Conservation (phyloP, 257 asterid species). For the Solanum boliviense region DNA sequence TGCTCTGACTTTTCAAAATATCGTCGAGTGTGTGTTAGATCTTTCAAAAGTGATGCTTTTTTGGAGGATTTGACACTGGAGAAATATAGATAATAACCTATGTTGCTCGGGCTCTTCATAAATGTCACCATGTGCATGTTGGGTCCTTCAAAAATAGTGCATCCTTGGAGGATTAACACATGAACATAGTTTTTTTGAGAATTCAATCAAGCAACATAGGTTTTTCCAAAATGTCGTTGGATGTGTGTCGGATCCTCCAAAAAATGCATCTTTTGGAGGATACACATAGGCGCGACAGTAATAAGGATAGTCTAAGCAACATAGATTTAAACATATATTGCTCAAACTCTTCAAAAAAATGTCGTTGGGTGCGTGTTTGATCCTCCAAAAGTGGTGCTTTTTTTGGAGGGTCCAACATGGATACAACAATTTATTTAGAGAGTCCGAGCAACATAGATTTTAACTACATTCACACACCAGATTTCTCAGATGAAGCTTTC, state of each 20-base stretch:
- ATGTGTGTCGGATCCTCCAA: not conserved
- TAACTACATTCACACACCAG: not conserved
- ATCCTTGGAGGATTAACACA: not conserved
- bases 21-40: not conserved
- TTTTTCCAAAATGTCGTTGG: not conserved
- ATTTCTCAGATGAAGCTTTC: conserved; percentile 5
- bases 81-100: not conserved
- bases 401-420: not conserved
- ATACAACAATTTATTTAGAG: not conserved
- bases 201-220: not conserved
- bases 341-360: not conserved
- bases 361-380: not conserved
- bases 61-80: not conserved
- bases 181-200: not conserved
- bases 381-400: not conserved
- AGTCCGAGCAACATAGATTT: not conserved
- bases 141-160: not conserved
- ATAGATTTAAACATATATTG: not conserved
- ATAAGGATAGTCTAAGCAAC: not conserved
- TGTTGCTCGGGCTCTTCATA: not conserved
- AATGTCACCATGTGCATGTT: not conserved
- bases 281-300: not conserved
- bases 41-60: not conserved
- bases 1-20: not conserved
- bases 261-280: not conserved